phyloP scores from a whole-genome alignment of 1,139 yeast species.

The Diutina siamensis region DNA sequence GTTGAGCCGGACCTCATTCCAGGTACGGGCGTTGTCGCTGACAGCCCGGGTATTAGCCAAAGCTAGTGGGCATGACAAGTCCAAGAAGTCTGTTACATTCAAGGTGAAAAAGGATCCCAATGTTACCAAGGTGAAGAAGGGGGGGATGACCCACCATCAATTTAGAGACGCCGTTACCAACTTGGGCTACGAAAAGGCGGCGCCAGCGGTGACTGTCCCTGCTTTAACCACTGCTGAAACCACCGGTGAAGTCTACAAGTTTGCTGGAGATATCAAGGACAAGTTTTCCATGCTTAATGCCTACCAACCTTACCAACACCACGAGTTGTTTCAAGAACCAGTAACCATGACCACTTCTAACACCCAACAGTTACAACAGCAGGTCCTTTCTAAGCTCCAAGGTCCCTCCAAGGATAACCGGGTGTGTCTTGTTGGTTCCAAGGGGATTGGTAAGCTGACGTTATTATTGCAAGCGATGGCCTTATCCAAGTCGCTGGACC shows the following conservation, averaged over 20 bases:
- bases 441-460: conserved; percentile 76
- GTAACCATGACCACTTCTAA: conserved; percentile 37
- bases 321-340: conserved; percentile 50
- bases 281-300: conserved; percentile 34
- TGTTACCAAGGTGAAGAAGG: conserved; percentile 21
- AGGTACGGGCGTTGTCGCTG: conserved; percentile 1
- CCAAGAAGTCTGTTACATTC: conserved; percentile 11
- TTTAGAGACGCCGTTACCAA: conserved; percentile 30
- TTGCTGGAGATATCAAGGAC: conserved; percentile 13
- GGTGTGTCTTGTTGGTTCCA: conserved; percentile 51
- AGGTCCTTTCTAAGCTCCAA: conserved; percentile 17
- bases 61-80: conserved; percentile 9
- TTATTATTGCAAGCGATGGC: conserved; percentile 65
- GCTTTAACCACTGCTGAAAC: conserved; percentile 10
- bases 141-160: conserved; percentile 33
- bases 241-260: conserved; percentile 15
- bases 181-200: conserved; percentile 25
- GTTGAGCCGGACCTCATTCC: conserved; percentile 3
- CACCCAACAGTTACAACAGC: conserved; percentile 17
- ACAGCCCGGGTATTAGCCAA: not conserved
- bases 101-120: conserved; percentile 7
- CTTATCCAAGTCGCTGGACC: conserved; percentile 27
- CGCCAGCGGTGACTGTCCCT: conserved; percentile 13
- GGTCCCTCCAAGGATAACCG: conserved; percentile 32
- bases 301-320: conserved; percentile 53